Base-by-base conservation (phyloP, 768 basidiomycete genomes). In the Leccinum truebloodii region DNA sequence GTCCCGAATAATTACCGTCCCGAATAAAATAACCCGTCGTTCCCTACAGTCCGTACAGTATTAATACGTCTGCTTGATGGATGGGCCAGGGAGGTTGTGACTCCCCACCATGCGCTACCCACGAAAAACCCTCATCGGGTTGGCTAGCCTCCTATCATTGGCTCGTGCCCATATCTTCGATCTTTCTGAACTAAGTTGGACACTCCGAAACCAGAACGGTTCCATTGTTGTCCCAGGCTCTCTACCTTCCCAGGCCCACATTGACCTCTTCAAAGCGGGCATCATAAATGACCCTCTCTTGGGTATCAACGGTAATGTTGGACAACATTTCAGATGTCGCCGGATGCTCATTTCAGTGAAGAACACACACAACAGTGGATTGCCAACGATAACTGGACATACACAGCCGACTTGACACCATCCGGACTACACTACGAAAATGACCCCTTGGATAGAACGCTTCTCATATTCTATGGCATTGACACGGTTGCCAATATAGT, bases 401-500 rank as follows among this genome's bases (percentile, higher is more conserved):
- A 84, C 62, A 84, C 81, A 0, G 82, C 83, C 4, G 81, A 83
- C 64, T 58, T 85, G 39, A 66, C 78, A 1, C 81, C 84, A 6
- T 22, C 22, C 22, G 22, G 22, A 22, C 22, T 22, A 50, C 67
- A 63, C 6, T 54, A 73, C 22, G 54, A 67, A 16, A 49, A 69
- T 1, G 54, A 44, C 24, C 35, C 63, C 32, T 63, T 66, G 8
- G 66, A 76, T 26, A 73, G 69, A 55, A 76, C 78, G 0, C 65
- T 85, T 10, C 72, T 85, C 16, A 77, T 86, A 6, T 84, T 84
- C 65, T 81, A 85, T 59, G 83, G 84, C 7, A 75, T 86, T 34
- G 83, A 86, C 65, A 85, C 83, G 0, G 74, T 85, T 48, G 83
- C 82, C 1, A 85, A 81, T 58, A 82, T 85, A 34, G 83, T 83